A percentile compares a stretch with the other conserved stretches of the same genome.
These are phyloP conservation scores for Exophiala calicioides DNA, from an alignment of 2,329 filamentous ascomycete species.

Conservation along the genomic window DNA sequence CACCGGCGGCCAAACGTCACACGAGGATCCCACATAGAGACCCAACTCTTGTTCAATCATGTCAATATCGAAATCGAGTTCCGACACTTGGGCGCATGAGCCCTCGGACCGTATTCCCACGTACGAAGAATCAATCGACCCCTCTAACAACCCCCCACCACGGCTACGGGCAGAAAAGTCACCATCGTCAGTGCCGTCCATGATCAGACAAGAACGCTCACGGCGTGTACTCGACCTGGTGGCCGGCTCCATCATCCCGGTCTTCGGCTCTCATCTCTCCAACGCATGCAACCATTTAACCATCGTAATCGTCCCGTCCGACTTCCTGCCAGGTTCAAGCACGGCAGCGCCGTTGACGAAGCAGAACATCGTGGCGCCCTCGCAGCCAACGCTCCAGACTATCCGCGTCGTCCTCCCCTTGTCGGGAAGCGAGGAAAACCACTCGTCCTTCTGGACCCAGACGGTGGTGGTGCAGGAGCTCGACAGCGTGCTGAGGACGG, in stretches of 20 bases:
- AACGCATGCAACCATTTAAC: slow-evolving; percentile 47
- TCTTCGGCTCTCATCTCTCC: slow-evolving; percentile 42
- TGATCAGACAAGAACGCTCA: slow-evolving; percentile 34
- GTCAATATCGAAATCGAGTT: slow-evolving; percentile 17
- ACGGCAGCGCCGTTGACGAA: slow-evolving; percentile 35
- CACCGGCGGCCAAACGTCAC: no score
- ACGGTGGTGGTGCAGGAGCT: slow-evolving; percentile 45
- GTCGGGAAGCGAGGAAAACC: slow-evolving; percentile 42
- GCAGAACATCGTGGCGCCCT: slow-evolving; percentile 38
- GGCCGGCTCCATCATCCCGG: slow-evolving; percentile 43
- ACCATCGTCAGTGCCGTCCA: slow-evolving; percentile 32
- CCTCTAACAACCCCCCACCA: background rate
- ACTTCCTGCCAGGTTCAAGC: slow-evolving; percentile 31
- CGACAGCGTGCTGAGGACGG: slow-evolving; percentile 15
- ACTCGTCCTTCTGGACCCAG: slow-evolving; percentile 47
- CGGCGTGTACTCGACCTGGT: slow-evolving; percentile 44
- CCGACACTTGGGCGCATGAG: slow-evolving; percentile 3
- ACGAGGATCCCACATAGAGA: no score
- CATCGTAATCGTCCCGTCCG: slow-evolving; percentile 48
- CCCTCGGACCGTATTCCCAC: slow-evolving; percentile 37
- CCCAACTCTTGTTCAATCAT: no score
- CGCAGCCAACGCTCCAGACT: slow-evolving; percentile 12
- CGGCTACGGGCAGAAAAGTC: slow-evolving; percentile 33
- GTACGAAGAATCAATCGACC: slow-evolving; percentile 37
- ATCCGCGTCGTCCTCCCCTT: slow-evolving; percentile 40